A percentile compares a stretch with the other conserved stretches of the same genome.
Conservation (phyloP, 2,329 filamentous ascomycete genomes). For the Scedosporium minutisporum region DNA sequence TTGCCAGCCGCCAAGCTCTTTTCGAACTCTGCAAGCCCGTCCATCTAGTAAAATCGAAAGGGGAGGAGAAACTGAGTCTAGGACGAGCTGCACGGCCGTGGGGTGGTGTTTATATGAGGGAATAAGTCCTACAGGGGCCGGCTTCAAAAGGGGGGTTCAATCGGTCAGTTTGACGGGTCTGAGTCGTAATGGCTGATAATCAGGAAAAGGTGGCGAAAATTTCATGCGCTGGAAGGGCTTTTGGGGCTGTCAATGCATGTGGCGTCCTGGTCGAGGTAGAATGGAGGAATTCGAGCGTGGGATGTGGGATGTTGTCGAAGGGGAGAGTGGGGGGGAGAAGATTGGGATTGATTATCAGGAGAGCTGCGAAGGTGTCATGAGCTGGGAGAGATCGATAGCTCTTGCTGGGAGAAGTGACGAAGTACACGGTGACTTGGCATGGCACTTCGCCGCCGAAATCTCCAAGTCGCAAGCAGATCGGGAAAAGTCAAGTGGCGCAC, state of each 20-base stretch:
- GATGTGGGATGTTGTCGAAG: not conserved
- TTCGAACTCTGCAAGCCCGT: slow-evolving; percentile 64
- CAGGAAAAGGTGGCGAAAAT: not conserved
- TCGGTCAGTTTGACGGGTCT: not conserved
- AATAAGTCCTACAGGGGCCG: not conserved
- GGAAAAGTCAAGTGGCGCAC: not conserved
- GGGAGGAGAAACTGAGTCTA: not conserved
- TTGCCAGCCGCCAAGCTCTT: slow-evolving; percentile 61
- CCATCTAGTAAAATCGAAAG: slow-evolving; percentile 25
- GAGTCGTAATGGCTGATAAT: not conserved
- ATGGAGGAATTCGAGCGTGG: not conserved
- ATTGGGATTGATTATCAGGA: not conserved
- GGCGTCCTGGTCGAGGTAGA: not conserved
- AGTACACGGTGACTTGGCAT: no score
- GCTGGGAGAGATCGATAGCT: not conserved
- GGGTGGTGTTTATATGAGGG: not conserved
- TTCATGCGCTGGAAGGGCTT: not conserved
- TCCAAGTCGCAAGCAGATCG: no score
- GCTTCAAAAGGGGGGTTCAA: not conserved
- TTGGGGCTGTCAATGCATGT: not conserved
- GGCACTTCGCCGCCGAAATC: no score
- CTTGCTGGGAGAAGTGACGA: not conserved
- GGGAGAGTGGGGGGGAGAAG: not conserved
- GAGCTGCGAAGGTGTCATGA: no score
- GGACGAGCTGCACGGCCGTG: not conserved